These are phyloP conservation scores for Nicotiana knightiana DNA, from an alignment of 257 asterid species.

Conservation along the genomic window DNA sequence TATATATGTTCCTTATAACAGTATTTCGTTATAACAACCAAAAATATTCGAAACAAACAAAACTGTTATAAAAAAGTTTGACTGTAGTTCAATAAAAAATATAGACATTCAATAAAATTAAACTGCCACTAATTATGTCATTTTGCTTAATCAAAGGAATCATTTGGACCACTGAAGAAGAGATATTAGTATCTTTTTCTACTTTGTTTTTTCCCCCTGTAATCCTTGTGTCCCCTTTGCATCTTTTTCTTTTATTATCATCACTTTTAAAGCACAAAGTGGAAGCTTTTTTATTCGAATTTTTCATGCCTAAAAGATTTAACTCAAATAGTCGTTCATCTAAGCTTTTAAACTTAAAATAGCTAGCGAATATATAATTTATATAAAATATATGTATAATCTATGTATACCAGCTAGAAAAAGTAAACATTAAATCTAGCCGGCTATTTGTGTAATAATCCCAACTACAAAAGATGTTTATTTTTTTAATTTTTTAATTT, in stretches of 20 bases:
- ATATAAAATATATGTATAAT: too few species aligned
- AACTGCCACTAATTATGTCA: neutral
- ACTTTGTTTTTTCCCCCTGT: neutral
- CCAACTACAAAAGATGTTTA: neutral
- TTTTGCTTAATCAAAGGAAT: slow-evolving; percentile 4
- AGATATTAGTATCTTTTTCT: neutral
- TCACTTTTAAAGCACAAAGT: neutral
- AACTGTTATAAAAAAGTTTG: too few species aligned
- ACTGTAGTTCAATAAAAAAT: neutral
- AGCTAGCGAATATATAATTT: too few species aligned
- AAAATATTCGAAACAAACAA: too few species aligned
- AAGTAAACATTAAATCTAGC: too few species aligned
- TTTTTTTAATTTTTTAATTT: neutral
- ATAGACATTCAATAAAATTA: too few species aligned
- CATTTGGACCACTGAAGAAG: neutral
- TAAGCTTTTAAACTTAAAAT: too few species aligned
- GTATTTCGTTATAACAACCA: too few species aligned
- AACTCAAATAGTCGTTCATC: too few species aligned
- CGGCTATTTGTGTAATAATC: too few species aligned
- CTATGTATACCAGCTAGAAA: too few species aligned
- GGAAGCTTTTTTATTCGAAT: neutral
- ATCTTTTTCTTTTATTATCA: neutral
- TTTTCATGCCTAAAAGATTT: neutral
- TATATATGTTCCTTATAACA: too few species aligned
- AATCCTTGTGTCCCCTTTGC: neutral